Evolutionary conservation across 2,329 filamentous ascomycete genomes (phyloP), one percentile per base, ranked within the genome.

Genomic region (Cytospora paraplurivora): DNA sequence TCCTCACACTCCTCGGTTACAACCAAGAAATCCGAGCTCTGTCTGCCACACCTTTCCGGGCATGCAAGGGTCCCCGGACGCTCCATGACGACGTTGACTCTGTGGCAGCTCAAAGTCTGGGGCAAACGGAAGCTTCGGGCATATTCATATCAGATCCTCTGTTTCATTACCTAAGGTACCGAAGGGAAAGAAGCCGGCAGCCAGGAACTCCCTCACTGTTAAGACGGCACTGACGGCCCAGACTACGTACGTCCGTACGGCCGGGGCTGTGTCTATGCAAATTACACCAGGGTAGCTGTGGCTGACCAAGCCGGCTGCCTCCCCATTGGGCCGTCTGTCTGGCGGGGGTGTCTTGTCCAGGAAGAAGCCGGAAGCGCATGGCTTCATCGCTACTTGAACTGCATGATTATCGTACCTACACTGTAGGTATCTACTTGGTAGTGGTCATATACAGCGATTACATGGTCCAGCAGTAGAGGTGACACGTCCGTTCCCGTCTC

Each of bases 321-420:
- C 55, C 63, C 63, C 33, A 65, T 65, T 65, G 63, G 63, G 27
- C 27, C 50, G 19, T 2, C 37, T 21, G 6, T n/a, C 35, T n/a
- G 52, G 33, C 10, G 12, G 4, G 12, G 35, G 35, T 47, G 44
- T 47, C 8, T 6, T n/a, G 17, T 27, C 50, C 44, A 64, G 67
- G 67, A 41, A 68, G 66, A 68, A 68, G 66, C 66, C 67, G 67
- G 67, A 68, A 67, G 44, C 34, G 12, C 44, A 47, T 19, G 44
- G 44, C 44, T 47, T n/a, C 44, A n/a, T 47, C 44, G n/a, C 21
- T 47, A 47, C 44, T 8, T n/a, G 7, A 15, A 27, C 27, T 44
- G 38, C 17, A 6, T 47, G 44, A n/a, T 21, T 44, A n/a, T 7
- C n/a, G 13, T 17, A 27, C 27, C 27, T 38, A 33, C 44, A 38